A percentile compares a stretch with the other conserved stretches of the same genome.
Evolutionary conservation across 768 basidiomycete species (phyloP).

Genomic region (Termitomyces sp.): DNA sequence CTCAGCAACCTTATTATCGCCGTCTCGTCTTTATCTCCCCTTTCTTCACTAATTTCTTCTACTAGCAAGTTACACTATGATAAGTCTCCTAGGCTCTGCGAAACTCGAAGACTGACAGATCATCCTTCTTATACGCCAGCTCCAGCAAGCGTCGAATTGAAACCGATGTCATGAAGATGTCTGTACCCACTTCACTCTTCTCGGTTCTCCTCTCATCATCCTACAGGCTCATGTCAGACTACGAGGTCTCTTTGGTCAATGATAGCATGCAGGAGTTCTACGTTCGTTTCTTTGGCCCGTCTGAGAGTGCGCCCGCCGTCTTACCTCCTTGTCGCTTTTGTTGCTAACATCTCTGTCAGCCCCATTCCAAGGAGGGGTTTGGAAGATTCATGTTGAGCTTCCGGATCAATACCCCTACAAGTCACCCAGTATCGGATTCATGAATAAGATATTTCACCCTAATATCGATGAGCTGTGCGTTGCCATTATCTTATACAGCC

Average conservation of each 20-base stretch:
- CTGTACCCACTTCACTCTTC: constrained; percentile 20
- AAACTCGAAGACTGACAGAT: constrained; percentile 11
- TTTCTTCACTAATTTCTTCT: constrained; percentile 2
- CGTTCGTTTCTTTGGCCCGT: constrained; percentile 90
- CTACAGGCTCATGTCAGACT: constrained; percentile 93
- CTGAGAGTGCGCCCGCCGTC: constrained; percentile 67
- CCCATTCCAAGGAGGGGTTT: constrained; percentile 94
- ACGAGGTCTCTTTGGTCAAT: constrained; percentile 95
- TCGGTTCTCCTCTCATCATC: constrained; percentile 5
- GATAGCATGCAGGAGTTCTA: constrained; percentile 99
- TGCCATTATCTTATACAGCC: constrained; percentile 1
- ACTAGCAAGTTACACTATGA: constrained; percentile 39
- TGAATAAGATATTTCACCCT: constrained; percentile 99
- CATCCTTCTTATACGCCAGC: constrained; percentile 49
- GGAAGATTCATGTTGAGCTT: constrained; percentile 99
- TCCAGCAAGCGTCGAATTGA: constrained; percentile 92
- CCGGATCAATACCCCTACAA: constrained; percentile 99
- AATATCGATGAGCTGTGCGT: constrained; percentile 98
- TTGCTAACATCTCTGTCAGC: constrained; percentile 40
- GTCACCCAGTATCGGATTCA: constrained; percentile 97
- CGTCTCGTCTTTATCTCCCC: background rate
- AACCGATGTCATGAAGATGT: constrained; percentile 99
- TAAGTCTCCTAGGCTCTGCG: constrained; percentile 32
- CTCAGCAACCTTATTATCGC: background rate
- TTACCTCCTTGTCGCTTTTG: background rate